phyloP scores from a whole-genome alignment of 148 eudicot species.

The Rhododendron molle region DNA sequence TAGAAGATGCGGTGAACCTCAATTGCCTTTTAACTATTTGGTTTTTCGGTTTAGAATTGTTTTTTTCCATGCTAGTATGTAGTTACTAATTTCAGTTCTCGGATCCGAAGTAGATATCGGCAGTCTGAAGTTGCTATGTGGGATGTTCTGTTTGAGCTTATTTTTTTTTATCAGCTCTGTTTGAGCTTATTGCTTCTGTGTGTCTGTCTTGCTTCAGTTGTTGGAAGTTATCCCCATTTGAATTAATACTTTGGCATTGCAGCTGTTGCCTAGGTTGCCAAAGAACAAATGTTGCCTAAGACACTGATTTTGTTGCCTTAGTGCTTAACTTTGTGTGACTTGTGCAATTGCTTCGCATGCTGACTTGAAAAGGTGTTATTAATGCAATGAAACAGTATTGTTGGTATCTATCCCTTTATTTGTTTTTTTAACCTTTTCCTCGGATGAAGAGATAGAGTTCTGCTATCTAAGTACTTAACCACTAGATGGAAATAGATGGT shows the following conservation, averaged over 20 bases:
- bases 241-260: not conserved
- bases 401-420: not conserved
- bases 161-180: not conserved
- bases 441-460: not conserved
- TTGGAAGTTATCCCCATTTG: not conserved
- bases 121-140: not conserved
- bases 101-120: not conserved
- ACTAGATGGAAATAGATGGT: not conserved
- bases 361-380: not conserved
- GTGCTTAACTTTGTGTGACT: not conserved
- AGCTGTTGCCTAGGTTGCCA: not conserved
- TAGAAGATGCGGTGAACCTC: constrained; percentile 65
- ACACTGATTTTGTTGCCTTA: not conserved
- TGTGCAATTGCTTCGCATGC: not conserved
- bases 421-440: not conserved
- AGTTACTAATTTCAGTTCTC: not conserved
- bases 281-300: not conserved
- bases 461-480: not conserved
- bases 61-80: not conserved
- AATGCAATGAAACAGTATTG: not conserved
- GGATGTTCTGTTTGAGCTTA: not conserved
- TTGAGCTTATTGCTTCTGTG: not conserved
- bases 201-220: not conserved
- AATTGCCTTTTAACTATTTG: constrained; percentile 11
- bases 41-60: not conserved